These are phyloP conservation scores for Backusella parvicylindrica DNA, from an alignment of 192 early-diverging fungal species.

Conservation along the genomic window DNA sequence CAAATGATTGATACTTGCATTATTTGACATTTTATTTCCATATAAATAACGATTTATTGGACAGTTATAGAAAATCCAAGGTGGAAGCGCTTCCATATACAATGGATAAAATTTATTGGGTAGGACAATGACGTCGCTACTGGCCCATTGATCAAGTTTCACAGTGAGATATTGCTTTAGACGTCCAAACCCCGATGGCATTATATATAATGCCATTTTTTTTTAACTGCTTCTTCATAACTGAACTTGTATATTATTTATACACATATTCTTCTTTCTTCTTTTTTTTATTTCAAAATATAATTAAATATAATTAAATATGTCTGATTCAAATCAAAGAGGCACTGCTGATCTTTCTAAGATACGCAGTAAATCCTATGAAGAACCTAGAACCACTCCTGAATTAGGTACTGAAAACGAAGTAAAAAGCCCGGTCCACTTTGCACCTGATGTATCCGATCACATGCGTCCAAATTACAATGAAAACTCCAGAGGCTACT, in stretches of 20 bases:
- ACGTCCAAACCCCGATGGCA: not conserved
- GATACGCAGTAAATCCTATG: not conserved
- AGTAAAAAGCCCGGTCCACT: not conserved
- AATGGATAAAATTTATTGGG: not conserved
- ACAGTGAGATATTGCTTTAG: not conserved
- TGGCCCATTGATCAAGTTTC: not conserved
- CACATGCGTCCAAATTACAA: not conserved
- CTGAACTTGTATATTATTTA: not conserved
- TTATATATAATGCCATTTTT: not conserved
- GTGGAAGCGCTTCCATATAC: not conserved
- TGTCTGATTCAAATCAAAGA: not conserved
- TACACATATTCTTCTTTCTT: no score
- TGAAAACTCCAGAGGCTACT: not conserved
- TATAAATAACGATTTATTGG: not conserved
- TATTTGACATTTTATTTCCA: not conserved
- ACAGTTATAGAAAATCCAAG: not conserved
- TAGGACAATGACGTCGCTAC: not conserved
- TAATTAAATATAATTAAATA: not conserved
- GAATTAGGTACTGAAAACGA: not conserved
- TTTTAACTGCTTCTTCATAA: not conserved
- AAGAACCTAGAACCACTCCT: not conserved
- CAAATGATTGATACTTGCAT: not conserved
- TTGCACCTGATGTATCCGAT: not conserved
- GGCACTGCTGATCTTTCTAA: conserved; percentile 6
- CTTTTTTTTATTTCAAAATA: not conserved